A percentile compares a stretch with the other conserved stretches of the same genome.
phyloP scores from a whole-genome alignment of 495 filamentous ascomycete genomes.

The Gamarada debralockiae region DNA sequence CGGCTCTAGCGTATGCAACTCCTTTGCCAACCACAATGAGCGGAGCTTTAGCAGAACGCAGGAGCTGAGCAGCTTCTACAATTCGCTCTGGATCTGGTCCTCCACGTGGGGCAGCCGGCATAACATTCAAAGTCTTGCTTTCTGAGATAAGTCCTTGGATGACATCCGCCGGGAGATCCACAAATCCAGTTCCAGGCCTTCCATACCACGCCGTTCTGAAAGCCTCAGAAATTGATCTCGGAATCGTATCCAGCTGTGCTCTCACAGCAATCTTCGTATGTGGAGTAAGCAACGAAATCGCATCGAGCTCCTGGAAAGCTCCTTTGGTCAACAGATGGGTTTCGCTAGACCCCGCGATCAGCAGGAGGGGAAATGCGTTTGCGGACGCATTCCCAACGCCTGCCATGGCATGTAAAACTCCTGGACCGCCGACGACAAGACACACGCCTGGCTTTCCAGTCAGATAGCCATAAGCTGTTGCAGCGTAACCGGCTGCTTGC shows the following conservation, averaged over 20 bases:
- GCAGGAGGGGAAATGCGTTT: slow-evolving; percentile 56
- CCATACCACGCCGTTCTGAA: slow-evolving; percentile 57
- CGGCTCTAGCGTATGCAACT: slow-evolving; percentile 56
- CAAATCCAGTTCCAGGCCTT: slow-evolving; percentile 53
- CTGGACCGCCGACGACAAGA: slow-evolving; percentile 62
- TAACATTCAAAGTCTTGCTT: slow-evolving; percentile 21
- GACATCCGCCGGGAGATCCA: slow-evolving; percentile 60
- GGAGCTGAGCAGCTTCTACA: slow-evolving; percentile 38
- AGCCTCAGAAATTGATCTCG: slow-evolving; percentile 46
- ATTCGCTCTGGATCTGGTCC: slow-evolving; percentile 41
- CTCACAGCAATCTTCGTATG: slow-evolving; percentile 57
- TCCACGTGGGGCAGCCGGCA: slow-evolving; percentile 37
- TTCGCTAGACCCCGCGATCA: slow-evolving; percentile 56
- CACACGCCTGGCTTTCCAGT: slow-evolving; percentile 60
- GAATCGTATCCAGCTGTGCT: slow-evolving; percentile 44
- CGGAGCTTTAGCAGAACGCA: slow-evolving; percentile 48
- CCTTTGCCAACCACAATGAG: slow-evolving; percentile 60
- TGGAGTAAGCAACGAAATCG: slow-evolving; percentile 51
- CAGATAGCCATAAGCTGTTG: slow-evolving; percentile 61
- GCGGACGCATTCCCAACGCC: slow-evolving; percentile 56
- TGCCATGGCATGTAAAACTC: slow-evolving; percentile 59
- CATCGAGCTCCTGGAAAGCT: slow-evolving; percentile 62
- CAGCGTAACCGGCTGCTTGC: slow-evolving; percentile 61
- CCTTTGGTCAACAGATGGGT: slow-evolving; percentile 50
- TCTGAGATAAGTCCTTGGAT: slow-evolving; percentile 42